These are phyloP conservation scores for Chlorella sp. DNA, from an alignment of 139 green algal species.

Conservation along the genomic window DNA sequence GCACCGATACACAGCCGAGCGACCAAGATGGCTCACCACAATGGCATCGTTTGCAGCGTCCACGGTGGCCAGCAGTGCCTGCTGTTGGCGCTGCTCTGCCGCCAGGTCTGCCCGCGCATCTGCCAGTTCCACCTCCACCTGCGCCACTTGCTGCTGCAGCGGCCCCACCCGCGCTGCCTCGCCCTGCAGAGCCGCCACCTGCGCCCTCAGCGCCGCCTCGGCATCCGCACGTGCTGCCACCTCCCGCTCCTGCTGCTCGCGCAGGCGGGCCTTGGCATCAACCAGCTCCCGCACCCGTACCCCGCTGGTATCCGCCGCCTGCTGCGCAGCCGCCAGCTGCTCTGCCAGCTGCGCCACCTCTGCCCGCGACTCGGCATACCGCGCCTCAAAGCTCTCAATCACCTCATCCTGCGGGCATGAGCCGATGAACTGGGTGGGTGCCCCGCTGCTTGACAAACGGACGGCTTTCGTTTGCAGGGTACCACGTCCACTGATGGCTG, in stretches of 20 bases:
- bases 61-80: constrained; percentile 2
- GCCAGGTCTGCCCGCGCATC: constrained; percentile 19
- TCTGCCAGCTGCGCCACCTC: constrained; percentile 13
- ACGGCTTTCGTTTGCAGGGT: too few species aligned
- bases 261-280: constrained; percentile 42
- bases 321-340: constrained; percentile 34
- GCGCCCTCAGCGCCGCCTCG: constrained; percentile 36
- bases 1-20: not conserved
- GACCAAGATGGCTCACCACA: not conserved
- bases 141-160: constrained; percentile 37
- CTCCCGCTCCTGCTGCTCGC: constrained; percentile 36
- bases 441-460: not conserved
- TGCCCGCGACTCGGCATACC: constrained; percentile 36
- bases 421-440: too few species aligned
- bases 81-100: not conserved
- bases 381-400: constrained; percentile 40
- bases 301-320: constrained; percentile 34
- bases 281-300: constrained; percentile 45
- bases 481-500: not conserved
- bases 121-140: constrained; percentile 34
- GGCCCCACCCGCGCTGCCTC: not conserved
- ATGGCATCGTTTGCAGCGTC: constrained; percentile 24
- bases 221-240: constrained; percentile 40
- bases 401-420: constrained; percentile 35
- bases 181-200: constrained; percentile 3